Evolutionary conservation across 192 early-diverging fungal species (phyloP), one percentile per base, ranked within the genome.

Genomic region (Gigaspora rosea): DNA sequence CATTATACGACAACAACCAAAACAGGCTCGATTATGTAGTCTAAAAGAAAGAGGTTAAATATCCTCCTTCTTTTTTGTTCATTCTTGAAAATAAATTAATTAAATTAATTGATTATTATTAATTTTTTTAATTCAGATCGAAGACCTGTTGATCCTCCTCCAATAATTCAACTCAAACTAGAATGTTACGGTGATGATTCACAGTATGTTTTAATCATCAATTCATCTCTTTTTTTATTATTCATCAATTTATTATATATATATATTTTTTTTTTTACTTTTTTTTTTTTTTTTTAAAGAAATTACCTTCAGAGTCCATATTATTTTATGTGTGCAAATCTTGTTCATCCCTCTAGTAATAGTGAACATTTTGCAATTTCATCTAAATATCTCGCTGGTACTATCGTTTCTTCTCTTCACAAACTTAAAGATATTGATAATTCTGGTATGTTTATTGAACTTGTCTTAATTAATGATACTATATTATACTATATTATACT

Each of bases 281-380:
- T 16, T 22, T 67, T 22, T 66, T 48, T 65, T 33, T 16, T 22
- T 58, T 27, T 3, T 36, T 64, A 35, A 64, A 86, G 84, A 46
- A 79, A 83, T 48, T 86, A 78, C 71, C 79, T 84, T 27, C 89
- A 89, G 79, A 94, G 93, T 80, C 94, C 95, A 46, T 94, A 95
- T 81, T 95, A 95, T 80, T 98, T 98, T 83, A 95, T 96, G 94
- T 96, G 95, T 79, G 95, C 92, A 20, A 94, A 94, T 47, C 86
- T 98, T 36, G 90, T 96, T 76, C 78, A 75, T 63, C 86, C 88
- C 11, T 84, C 88, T 52, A 87, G 85, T 65, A 88, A 91, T 27
- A 88, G 90, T 54, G 92, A 95, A 72, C 86, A 95, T 52, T 73
- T 82, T 18, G 68, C 93, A 86, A 84, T 89, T 85, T 71, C 89